Percentiles rank a stretch among this genome's conserved stretches.
Evolutionary conservation across 2,329 filamentous ascomycete genomes (phyloP).

Genomic region (Aaosphaeria pasadenensis): DNA sequence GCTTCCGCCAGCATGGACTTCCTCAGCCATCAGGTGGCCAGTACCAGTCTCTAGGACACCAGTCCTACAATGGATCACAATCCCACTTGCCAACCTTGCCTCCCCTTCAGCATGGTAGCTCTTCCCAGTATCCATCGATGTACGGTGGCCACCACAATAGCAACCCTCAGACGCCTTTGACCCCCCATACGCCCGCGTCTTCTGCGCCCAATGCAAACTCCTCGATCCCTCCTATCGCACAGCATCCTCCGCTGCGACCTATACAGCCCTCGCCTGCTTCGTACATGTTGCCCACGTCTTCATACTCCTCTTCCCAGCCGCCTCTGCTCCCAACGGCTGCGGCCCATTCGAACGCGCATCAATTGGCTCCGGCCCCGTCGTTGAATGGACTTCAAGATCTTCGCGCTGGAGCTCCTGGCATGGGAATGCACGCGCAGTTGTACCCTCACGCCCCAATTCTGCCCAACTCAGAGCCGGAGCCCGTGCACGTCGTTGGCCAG

Average conservation of each 20-base stretch:
- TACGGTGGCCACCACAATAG: constrained; percentile 30
- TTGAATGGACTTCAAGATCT: constrained; percentile 36
- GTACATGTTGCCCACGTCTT: constrained; percentile 25
- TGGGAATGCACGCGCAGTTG: constrained; percentile 35
- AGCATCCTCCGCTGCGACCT: constrained; percentile 36
- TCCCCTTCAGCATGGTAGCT: constrained; percentile 26
- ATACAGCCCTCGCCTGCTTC: constrained; percentile 36
- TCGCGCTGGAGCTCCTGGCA: constrained; percentile 37
- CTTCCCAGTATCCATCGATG: constrained; percentile 24
- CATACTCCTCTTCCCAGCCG: constrained; percentile 32
- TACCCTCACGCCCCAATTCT: constrained; percentile 36
- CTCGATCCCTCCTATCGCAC: constrained; percentile 29
- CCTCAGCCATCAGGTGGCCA: constrained; percentile 15
- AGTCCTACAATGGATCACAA: constrained; percentile 28
- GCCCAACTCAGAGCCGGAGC: constrained; percentile 51
- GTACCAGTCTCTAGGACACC: constrained; percentile 30
- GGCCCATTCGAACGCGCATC: constrained; percentile 32
- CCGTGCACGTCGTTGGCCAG: constrained; percentile 90
- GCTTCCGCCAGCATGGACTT: constrained; percentile 34
- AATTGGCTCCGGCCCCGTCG: constrained; percentile 16
- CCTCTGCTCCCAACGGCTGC: constrained; percentile 30
- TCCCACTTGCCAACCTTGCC: constrained; percentile 33
- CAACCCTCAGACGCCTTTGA: constrained; percentile 38
- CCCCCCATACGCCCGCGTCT: constrained; percentile 34
- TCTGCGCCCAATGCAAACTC: constrained; percentile 26